A percentile compares a stretch with the other conserved stretches of the same genome.
Evolutionary conservation across 805 yeast species (phyloP).

Genomic region (Huiozyma sinensis): DNA sequence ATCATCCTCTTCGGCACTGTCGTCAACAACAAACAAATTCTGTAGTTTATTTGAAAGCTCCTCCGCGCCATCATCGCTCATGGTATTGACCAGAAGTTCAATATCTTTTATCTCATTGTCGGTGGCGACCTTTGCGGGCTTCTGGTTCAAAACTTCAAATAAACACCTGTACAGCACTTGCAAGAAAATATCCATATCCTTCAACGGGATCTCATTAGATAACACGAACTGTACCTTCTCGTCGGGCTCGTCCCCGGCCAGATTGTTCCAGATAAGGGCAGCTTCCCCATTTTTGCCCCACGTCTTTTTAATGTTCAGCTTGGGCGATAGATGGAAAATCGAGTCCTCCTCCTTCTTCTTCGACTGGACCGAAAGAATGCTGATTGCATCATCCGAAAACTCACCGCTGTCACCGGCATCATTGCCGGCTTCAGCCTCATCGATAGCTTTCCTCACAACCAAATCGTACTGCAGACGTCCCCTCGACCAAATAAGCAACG

Average conservation of each 20-base stretch:
- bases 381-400: conserved; percentile 29
- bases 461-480: conserved; percentile 59
- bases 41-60: background rate
- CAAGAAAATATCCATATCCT: conserved; percentile 53
- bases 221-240: conserved; percentile 75
- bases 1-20: conserved; percentile 5
- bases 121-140: conserved; percentile 36
- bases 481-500: conserved; percentile 58
- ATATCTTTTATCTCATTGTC: conserved; percentile 48
- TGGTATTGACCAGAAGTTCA: conserved; percentile 19
- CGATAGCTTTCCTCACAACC: conserved; percentile 58
- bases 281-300: conserved; percentile 42
- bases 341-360: conserved; percentile 49
- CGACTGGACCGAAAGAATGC: conserved; percentile 24
- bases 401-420: conserved; percentile 42
- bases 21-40: background rate
- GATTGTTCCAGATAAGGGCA: conserved; percentile 70
- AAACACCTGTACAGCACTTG: conserved; percentile 52
- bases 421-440: conserved; percentile 45
- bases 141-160: conserved; percentile 64
- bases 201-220: conserved; percentile 42
- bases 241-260: conserved; percentile 72
- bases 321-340: conserved; percentile 54
- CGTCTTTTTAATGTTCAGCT: conserved; percentile 44
- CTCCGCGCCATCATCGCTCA: conserved; percentile 14